Base-by-base conservation (phyloP, 83 land plant genomes). In the Isoetes engelmannii region DNA sequence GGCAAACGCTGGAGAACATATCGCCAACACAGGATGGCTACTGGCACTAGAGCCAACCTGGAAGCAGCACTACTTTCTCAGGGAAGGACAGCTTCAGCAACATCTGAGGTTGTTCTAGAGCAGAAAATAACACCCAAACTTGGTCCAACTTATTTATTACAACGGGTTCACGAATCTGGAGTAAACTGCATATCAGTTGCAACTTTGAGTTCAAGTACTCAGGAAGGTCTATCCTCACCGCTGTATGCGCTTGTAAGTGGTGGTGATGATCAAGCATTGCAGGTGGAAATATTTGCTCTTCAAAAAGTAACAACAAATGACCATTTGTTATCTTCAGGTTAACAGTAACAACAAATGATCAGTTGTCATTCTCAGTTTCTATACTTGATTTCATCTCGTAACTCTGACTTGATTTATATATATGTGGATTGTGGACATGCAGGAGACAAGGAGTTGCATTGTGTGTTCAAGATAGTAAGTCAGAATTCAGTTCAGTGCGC, bases 251-350 rank as follows among this genome's bases (percentile, higher is more conserved):
- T 95, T 46, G 44, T 91, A 47, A 95, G 97, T 84, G 99, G 99
- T 18, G 97, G 97, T 21, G 97, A 95, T 83, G 99, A 95, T 74
- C 99, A 95, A 76, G 85, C 95, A 46, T 66, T 92, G 21, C 81
- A 86, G 48, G 75, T 71, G 42, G 51, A 78, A 20, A 62, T 44
- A 17, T 83, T 84, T 75, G 48, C 46, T 45, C 53, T 83, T 9
- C 67, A 45, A 18, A 19, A 0, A 59, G 20, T 28, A 28, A 28
- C 0, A 28, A 28, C 37, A 28, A 28, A 28, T 28, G 37, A 28
- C 37, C 37, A 28, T 28, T 28, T 2, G 37, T 28, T 28, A 28
- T 28, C 37, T 28, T 28, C 37, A 28, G 37, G 37, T 28, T 28
- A 28, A 28, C 37, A 28, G 37, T 28, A 28, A 28, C 2, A 2